Conservation (phyloP, 2,329 filamentous ascomycete genomes). For the Botrytis paeoniae region DNA sequence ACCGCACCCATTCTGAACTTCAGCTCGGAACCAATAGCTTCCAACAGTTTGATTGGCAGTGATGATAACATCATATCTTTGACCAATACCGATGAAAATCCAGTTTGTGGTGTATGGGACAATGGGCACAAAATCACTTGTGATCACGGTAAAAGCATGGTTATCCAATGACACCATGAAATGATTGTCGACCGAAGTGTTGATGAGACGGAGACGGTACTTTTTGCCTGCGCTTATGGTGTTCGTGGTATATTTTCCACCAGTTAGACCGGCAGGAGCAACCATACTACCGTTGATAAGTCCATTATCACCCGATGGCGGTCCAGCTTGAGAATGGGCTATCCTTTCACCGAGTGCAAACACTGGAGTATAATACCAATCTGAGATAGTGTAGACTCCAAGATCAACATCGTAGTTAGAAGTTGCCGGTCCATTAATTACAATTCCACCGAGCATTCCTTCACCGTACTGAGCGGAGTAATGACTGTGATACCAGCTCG, state of each 20-base stretch:
- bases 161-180: slow-evolving; percentile 50
- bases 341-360: slow-evolving; percentile 39
- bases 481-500: slow-evolving; percentile 52
- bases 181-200: slow-evolving; percentile 43
- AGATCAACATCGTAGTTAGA: slow-evolving; percentile 25
- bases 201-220: slow-evolving; percentile 48
- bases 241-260: slow-evolving; percentile 22
- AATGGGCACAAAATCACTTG: slow-evolving; percentile 56
- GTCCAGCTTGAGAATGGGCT: neutral
- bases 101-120: slow-evolving; percentile 48
- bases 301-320: slow-evolving; percentile 42
- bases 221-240: slow-evolving; percentile 32
- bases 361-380: slow-evolving; percentile 36
- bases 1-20: slow-evolving; percentile 16
- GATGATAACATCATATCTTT: slow-evolving; percentile 45
- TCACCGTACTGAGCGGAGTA: slow-evolving; percentile 46
- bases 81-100: slow-evolving; percentile 44
- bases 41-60: slow-evolving; percentile 42
- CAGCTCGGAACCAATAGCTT: slow-evolving; percentile 53
- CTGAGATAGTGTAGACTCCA: slow-evolving; percentile 20
- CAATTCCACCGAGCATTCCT: slow-evolving; percentile 50
- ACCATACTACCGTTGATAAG: slow-evolving; percentile 45
- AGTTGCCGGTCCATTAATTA: slow-evolving; percentile 35
- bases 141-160: slow-evolving; percentile 56
- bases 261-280: slow-evolving; percentile 1